These are phyloP conservation scores for Sclerotinia trifoliorum DNA, from an alignment of 2,329 filamentous ascomycete species.

Conservation along the genomic window DNA sequence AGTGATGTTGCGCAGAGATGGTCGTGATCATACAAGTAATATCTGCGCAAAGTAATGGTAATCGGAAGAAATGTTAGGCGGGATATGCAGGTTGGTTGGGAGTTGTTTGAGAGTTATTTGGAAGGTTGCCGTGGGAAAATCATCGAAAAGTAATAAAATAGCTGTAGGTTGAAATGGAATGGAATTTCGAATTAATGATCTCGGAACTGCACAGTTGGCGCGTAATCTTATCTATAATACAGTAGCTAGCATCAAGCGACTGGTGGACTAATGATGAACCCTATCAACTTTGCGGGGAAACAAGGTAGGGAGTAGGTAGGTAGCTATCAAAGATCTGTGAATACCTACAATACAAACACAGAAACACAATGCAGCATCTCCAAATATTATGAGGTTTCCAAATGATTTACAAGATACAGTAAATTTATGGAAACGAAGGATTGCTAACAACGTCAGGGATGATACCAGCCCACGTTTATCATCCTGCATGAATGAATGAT, in stretches of 20 bases:
- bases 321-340: slow-evolving; percentile 47
- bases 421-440: background rate
- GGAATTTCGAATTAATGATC: background rate
- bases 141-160: background rate
- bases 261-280: background rate
- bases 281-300: background rate
- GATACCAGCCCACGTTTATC: background rate
- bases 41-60: background rate
- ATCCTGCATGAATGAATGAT: background rate
- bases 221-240: slow-evolving; percentile 5
- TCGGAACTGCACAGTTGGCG: slow-evolving; percentile 13
- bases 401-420: background rate
- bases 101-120: background rate
- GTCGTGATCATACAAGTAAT: slow-evolving; percentile 4
- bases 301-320: background rate
- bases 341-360: too few relatives aligned
- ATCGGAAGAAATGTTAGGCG: background rate
- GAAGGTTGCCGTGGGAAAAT: background rate
- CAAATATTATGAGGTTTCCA: background rate
- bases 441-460: background rate
- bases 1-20: slow-evolving; percentile 20
- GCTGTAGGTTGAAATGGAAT: background rate
- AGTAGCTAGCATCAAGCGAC: background rate
- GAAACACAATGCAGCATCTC: background rate
- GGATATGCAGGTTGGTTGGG: background rate